Percentiles rank a stretch among this genome's conserved stretches.
Conservation (phyloP, 495 filamentous ascomycete species). For the Immersiella caudata region DNA sequence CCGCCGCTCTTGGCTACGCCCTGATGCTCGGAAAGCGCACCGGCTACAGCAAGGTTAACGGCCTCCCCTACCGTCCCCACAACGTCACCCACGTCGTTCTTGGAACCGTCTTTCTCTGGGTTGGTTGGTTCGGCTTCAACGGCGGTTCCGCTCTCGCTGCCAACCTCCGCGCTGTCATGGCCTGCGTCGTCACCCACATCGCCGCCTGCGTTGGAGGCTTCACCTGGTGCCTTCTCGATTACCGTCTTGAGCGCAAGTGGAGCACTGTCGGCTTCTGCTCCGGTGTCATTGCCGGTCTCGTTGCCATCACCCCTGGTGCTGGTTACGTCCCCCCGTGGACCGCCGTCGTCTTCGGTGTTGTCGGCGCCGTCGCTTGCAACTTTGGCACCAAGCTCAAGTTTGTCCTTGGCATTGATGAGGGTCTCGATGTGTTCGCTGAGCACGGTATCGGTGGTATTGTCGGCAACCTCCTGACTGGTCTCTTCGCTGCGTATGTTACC, state of each 20-base stretch:
- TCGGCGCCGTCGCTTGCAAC: conserved; percentile 85
- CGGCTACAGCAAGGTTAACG: conserved; percentile 77
- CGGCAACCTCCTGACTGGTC: conserved; percentile 85
- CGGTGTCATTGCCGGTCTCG: conserved; percentile 88
- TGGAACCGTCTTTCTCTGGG: conserved; percentile 97
- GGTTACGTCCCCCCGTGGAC: conserved; percentile 91
- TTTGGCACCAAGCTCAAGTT: conserved; percentile 98
- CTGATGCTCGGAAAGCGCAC: conserved; percentile 89
- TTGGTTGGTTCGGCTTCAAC: conserved; percentile 99
- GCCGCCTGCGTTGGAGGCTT: conserved; percentile 85
- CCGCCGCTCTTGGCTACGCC: conserved; percentile 86
- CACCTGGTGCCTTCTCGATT: conserved; percentile 95
- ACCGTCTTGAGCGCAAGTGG: conserved; percentile 93
- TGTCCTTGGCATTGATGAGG: conserved; percentile 82
- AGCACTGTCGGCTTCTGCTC: conserved; percentile 98
- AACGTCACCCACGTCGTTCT: conserved; percentile 97
- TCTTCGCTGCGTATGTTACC: conserved; percentile 83
- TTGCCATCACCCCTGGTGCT: conserved; percentile 92
- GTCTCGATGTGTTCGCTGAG: conserved; percentile 92
- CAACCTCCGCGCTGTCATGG: conserved; percentile 85
- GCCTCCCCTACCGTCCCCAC: conserved; percentile 95
- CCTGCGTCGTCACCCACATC: conserved; percentile 71
- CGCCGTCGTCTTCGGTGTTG: conserved; percentile 84
- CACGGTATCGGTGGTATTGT: conserved; percentile 87
- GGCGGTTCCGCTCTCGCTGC: conserved; percentile 88